Evolutionary conservation across 371 early-diverging fungal species (phyloP).

Genomic region (Rhizopus microsporus): DNA sequence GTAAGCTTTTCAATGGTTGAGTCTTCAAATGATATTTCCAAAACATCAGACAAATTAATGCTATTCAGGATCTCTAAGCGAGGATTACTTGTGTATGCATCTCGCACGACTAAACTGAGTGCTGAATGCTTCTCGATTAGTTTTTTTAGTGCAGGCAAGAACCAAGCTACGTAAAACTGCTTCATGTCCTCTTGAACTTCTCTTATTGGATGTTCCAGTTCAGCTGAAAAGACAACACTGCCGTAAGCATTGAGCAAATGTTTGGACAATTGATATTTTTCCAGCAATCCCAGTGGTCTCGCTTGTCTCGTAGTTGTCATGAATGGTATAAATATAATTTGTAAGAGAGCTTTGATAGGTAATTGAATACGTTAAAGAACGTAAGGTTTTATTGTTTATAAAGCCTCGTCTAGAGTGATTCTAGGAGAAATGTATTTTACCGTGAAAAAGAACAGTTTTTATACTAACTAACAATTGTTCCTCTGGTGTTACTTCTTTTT

Average conservation of each 20-base stretch:
- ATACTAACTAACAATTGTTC: too few relatives aligned
- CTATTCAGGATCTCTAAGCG: conserved; percentile 26
- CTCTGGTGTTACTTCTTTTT: too few relatives aligned
- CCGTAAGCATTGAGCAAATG: conserved; percentile 35
- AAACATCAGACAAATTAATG: conserved; percentile 24
- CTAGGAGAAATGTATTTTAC: too few relatives aligned
- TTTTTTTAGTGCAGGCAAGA: conserved; percentile 26
- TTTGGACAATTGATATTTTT: conserved; percentile 45
- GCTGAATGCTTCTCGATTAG: conserved; percentile 30
- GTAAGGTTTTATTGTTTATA: too few relatives aligned
- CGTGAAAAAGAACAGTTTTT: too few relatives aligned
- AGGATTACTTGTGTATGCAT: conserved; percentile 15
- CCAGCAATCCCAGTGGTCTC: conserved; percentile 32
- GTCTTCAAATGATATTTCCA: background rate
- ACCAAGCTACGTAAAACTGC: conserved; percentile 19
- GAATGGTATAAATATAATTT: background rate
- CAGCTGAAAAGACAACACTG: conserved; percentile 25
- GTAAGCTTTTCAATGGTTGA: conserved; percentile 4
- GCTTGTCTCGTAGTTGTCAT: conserved; percentile 11
- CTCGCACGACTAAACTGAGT: conserved; percentile 24
- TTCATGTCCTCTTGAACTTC: background rate
- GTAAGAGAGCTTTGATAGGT: too few relatives aligned
- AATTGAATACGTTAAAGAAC: too few relatives aligned
- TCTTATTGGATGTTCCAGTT: conserved; percentile 20
- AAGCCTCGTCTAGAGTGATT: too few relatives aligned